Evolutionary conservation across 257 asterid genomes (phyloP), one percentile per base, ranked within the genome.

Genomic region (Agastache rugosa): DNA sequence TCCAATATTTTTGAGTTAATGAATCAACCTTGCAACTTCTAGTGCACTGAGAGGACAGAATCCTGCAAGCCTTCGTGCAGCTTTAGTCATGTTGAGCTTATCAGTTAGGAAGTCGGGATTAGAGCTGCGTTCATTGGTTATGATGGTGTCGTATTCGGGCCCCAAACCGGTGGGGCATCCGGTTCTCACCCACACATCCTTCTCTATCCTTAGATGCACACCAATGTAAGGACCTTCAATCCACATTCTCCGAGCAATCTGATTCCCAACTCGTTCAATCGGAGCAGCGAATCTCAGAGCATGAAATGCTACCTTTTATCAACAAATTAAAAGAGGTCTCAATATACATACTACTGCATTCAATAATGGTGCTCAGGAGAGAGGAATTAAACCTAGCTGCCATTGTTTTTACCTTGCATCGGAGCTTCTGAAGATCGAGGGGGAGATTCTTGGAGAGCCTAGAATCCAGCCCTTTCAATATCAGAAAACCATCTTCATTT

Each of bases 161-260:
- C 90, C 90, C 78, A 89, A 79, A 19, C 88, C 90, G 0, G 90
- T 78, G 72, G 50, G 78, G 16, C 91, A 87, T 34, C 92, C 88
- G 6, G 89, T 83, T 69, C 89, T 78, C 72, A 87, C 70, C 95
- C 92, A 89, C 60, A 89, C 95, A 48, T 87, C 95, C 72, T 83
- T 88, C 67, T 88, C 94, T 39, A 88, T 76, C 73, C 95, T 79
- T 69, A 89, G 76, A 75, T 89, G 95, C 50, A 85, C 47, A 16
- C 90, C 92, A 0, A 87, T 72, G 25, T 82, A 89, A 19, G 90
- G 90, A 17, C 95, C 95, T 72, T 87, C 95, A 3, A 81, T 85
- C 95, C 95, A 89, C 87, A 87, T 85, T 77, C 95, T 83, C 20
- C 82, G 71, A 3, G 92, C 90, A n/a, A 87, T 78, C 75, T 73